phyloP scores from a whole-genome alignment of 176 grass and related monocot genomes.

The Hordeum vulgare region DNA sequence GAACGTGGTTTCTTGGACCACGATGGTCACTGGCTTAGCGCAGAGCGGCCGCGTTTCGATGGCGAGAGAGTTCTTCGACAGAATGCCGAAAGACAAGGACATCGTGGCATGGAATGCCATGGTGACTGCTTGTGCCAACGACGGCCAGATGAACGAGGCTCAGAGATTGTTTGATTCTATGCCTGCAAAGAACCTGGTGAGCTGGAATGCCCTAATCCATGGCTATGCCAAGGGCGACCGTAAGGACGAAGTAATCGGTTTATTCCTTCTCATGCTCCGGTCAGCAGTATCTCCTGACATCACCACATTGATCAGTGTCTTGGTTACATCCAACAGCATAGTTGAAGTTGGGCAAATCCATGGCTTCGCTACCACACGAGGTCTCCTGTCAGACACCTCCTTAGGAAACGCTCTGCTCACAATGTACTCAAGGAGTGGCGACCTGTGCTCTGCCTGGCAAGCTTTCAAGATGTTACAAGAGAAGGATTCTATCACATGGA shows the following conservation, averaged over 20 bases:
- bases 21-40: constrained; percentile 59
- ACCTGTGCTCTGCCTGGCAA: constrained; percentile 37
- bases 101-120: constrained; percentile 21
- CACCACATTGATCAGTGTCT: constrained; percentile 4
- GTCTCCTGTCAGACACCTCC: constrained; percentile 33
- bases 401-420: constrained; percentile 56
- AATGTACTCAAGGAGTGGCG: constrained; percentile 69
- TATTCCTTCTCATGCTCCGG: constrained; percentile 26
- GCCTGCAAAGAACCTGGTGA: constrained; percentile 52
- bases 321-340: constrained; percentile 18
- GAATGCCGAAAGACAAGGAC: constrained; percentile 34
- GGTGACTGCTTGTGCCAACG: constrained; percentile 49
- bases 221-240: constrained; percentile 13
- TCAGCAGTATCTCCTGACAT: constrained; percentile 23
- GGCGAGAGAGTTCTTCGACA: constrained; percentile 45
- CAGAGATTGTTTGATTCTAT: constrained; percentile 37
- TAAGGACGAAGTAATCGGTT: background rate
- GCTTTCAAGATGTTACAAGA: constrained; percentile 38
- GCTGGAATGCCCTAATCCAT: constrained; percentile 45
- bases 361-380: constrained; percentile 13
- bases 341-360: constrained; percentile 48
- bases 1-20: constrained; percentile 61
- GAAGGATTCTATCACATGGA: constrained; percentile 64
- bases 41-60: constrained; percentile 30
- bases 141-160: constrained; percentile 36